Conservation (phyloP, 140 eudicot species). For the Senecio squalidus region DNA sequence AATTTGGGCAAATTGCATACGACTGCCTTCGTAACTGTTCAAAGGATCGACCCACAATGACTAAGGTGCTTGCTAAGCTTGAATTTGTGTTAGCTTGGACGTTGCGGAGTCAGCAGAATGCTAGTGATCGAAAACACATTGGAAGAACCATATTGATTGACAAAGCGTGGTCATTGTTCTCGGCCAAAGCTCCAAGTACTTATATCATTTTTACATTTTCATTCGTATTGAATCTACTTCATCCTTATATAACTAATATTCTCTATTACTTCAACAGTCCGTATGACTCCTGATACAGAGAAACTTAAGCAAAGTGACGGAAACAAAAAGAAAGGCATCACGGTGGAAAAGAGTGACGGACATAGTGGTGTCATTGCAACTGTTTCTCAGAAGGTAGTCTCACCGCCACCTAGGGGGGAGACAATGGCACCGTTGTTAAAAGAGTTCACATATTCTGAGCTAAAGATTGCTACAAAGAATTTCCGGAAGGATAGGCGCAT, state of each 20-base stretch:
- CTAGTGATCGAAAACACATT: neutral
- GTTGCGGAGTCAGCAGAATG: neutral
- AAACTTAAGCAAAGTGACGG: slow-evolving; percentile 12
- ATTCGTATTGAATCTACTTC: neutral
- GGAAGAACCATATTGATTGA: slow-evolving; percentile 1
- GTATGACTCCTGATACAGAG: slow-evolving; percentile 6
- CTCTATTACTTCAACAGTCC: neutral
- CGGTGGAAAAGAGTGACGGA: neutral
- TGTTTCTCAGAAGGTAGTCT: slow-evolving; percentile 16
- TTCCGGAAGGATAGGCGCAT: neutral
- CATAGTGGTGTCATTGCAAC: neutral
- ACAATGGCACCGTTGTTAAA: slow-evolving; percentile 44
- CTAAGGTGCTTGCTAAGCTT: slow-evolving; percentile 12
- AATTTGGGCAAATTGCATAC: slow-evolving; percentile 13
- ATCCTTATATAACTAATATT: neutral
- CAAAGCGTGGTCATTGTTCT: slow-evolving; percentile 11
- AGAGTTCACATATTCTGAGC: slow-evolving; percentile 26
- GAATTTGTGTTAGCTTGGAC: slow-evolving; percentile 16
- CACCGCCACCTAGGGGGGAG: neutral
- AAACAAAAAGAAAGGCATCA: slow-evolving; percentile 14
- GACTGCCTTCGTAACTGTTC: slow-evolving; percentile 8
- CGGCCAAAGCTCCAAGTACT: slow-evolving; percentile 19
- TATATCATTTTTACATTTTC: neutral
- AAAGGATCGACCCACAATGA: slow-evolving; percentile 23
- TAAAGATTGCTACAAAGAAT: neutral